Percentiles rank a stretch among this genome's conserved stretches.
Conservation (phyloP, 495 filamentous ascomycete genomes). For the Podospora bellae-mahoneyi region DNA sequence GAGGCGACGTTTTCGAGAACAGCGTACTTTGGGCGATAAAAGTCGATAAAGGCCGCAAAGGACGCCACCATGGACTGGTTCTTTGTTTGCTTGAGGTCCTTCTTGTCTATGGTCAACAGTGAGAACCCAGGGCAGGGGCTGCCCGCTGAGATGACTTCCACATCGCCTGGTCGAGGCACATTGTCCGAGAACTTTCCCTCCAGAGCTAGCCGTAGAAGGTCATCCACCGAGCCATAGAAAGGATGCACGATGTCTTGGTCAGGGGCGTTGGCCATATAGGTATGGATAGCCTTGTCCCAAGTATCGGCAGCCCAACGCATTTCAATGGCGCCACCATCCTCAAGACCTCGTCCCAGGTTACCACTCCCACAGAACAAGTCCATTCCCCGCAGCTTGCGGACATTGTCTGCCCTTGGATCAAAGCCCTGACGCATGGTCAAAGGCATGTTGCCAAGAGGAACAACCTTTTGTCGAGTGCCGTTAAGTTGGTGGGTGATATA, state of each 20-base stretch:
- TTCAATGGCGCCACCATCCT: slow-evolving; percentile 63
- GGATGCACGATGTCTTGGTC: slow-evolving; percentile 33
- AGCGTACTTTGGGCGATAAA: slow-evolving; percentile 68
- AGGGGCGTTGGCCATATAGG: slow-evolving; percentile 59
- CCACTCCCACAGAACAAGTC: slow-evolving; percentile 74
- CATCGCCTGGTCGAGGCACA: slow-evolving; percentile 55
- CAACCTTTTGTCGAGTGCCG: slow-evolving; percentile 10
- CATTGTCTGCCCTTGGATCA: slow-evolving; percentile 52
- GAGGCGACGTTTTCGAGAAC: slow-evolving; percentile 67
- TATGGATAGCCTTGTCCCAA: slow-evolving; percentile 58
- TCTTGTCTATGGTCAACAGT: slow-evolving; percentile 50
- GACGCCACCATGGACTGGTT: slow-evolving; percentile 72
- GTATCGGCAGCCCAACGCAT: slow-evolving; percentile 65
- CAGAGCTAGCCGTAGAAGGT: slow-evolving; percentile 57
- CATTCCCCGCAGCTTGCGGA: slow-evolving; percentile 51
- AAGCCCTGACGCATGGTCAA: slow-evolving; percentile 46
- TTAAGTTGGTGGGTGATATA: slow-evolving; percentile 49
- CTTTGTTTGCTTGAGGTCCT: slow-evolving; percentile 43
- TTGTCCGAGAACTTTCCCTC: slow-evolving; percentile 41
- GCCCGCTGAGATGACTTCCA: slow-evolving; percentile 68
- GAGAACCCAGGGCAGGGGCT: slow-evolving; percentile 75
- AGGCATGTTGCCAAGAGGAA: slow-evolving; percentile 31
- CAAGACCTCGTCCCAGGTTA: slow-evolving; percentile 68
- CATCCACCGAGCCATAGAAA: slow-evolving; percentile 66
- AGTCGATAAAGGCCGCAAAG: slow-evolving; percentile 67